Base-by-base conservation (phyloP, 179 eudicot genomes). In the Beta lomatogona region DNA sequence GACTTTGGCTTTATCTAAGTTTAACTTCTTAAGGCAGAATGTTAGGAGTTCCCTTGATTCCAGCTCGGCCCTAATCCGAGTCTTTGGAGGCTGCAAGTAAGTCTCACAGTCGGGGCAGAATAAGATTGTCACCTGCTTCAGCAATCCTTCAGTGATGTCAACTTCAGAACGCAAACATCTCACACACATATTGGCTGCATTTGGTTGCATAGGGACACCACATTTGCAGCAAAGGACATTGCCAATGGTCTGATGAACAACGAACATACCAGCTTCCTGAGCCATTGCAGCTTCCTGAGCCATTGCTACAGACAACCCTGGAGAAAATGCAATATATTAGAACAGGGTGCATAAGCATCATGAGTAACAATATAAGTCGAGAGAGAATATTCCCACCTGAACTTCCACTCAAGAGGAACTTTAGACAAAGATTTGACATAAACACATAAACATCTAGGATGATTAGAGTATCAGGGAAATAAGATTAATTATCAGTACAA, bases 171-270 rank as follows among this genome's bases (percentile, higher is more conserved):
- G 83, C 82, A 93, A 77, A 85, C 95, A 93, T 60, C 76, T 87
- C 54, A 87, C 88, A 10, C 97, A 91, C 95, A 91, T 93, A 77
- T 93, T 93, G 41, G 92, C 93, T 10, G 92, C 92, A 80, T 92
- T 91, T 21, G 94, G 94, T 55, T 80, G 86, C 90, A 91, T 91
- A 15, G 82, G 76, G 21, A 90, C 80, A 8, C 93, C 94, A 79
- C 97, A 93, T 78, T 89, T 87, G 85, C 97, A 92, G 81, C 97
- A 93, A 13, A 89, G 78, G 55, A 93, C 92, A 48, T 76, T 87
- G 63, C 93, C 96, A 36, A 89, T 31, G 14, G 96, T 91, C 48
- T 88, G 93, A 22, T 75, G 77, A 45, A 87, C 90, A 74, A 44
- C 48, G 71, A 91, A 89, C 92, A 91, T 88, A 11, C 93, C 90